A percentile compares a stretch with the other conserved stretches of the same genome.
Conservation (phyloP, 371 early-diverging fungal genomes). For the Lichtheimia hyalospora region DNA sequence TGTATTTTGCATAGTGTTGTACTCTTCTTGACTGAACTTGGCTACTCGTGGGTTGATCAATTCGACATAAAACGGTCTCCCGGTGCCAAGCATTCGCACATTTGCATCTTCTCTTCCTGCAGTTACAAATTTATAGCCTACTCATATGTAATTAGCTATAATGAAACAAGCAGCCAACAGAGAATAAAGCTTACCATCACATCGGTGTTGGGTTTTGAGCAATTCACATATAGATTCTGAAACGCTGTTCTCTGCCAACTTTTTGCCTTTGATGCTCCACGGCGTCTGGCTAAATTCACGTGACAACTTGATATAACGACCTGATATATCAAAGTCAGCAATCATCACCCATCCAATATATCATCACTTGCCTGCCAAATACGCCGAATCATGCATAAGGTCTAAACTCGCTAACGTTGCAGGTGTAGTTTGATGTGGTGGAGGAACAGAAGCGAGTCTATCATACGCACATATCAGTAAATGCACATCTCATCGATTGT, state of each 20-base stretch:
- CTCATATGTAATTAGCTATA: background rate
- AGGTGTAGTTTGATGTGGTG: conserved; percentile 25
- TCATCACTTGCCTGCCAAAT: conserved; percentile 42
- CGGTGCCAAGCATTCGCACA: conserved; percentile 93
- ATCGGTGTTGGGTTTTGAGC: conserved; percentile 43
- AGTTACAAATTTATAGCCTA: conserved; percentile 78
- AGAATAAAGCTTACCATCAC: conserved; percentile 12
- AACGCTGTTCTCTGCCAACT: conserved; percentile 76
- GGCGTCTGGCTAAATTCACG: conserved; percentile 90
- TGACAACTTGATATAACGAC: conserved; percentile 85
- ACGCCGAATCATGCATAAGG: conserved; percentile 52
- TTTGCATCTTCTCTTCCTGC: conserved; percentile 98
- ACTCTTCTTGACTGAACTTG: conserved; percentile 31
- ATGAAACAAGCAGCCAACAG: background rate
- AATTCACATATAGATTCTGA: conserved; percentile 76
- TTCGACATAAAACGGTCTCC: conserved; percentile 94
- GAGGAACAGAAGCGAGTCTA: conserved; percentile 49
- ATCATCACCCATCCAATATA: background rate
- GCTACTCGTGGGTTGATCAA: conserved; percentile 74
- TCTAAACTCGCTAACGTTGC: conserved; percentile 35
- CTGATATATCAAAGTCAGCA: conserved; percentile 17
- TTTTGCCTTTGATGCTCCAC: conserved; percentile 72
- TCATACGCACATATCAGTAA: background rate
- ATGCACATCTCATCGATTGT: too few species aligned
- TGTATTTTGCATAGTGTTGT: conserved; percentile 52